phyloP scores from a whole-genome alignment of 2,329 filamentous ascomycete genomes.

The Diaporthe australafricana region DNA sequence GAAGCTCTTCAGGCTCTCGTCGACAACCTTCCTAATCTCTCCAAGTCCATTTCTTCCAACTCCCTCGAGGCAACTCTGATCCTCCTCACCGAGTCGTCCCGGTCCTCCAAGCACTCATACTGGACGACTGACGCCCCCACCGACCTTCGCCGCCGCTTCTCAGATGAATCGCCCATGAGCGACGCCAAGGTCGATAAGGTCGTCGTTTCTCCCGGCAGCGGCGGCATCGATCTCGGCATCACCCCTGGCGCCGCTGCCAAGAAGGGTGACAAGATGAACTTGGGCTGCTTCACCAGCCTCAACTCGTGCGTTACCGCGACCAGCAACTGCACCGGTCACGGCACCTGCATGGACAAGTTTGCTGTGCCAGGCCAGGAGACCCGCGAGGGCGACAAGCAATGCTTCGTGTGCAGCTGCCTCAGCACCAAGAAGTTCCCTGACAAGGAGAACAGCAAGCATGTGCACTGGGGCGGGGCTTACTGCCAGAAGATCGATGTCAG shows the following conservation, averaged over 20 bases:
- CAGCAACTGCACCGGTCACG: conserved; percentile 84
- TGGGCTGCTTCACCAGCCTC: conserved; percentile 78
- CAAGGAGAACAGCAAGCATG: conserved; percentile 52
- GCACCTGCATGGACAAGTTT: conserved; percentile 78
- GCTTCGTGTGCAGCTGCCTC: conserved; percentile 84
- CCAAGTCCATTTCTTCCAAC: conserved; percentile 57
- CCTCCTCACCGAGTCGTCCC: conserved; percentile 61
- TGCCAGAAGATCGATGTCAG: conserved; percentile 95
- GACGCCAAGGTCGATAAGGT: conserved; percentile 41
- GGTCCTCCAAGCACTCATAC: conserved; percentile 48
- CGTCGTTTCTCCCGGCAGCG: conserved; percentile 35
- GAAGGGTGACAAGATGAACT: conserved; percentile 62
- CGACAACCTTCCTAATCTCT: conserved; percentile 57
- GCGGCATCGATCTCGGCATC: conserved; percentile 39
- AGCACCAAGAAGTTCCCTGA: conserved; percentile 60
- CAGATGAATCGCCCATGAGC: conserved; percentile 58
- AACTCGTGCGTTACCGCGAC: conserved; percentile 78
- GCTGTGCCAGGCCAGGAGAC: conserved; percentile 54
- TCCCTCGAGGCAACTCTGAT: conserved; percentile 69
- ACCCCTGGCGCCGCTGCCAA: conserved; percentile 47
- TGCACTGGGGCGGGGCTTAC: conserved; percentile 82
- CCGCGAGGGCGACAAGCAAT: conserved; percentile 58
- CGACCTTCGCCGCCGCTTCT: conserved; percentile 60
- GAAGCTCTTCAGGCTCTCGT: conserved; percentile 57
- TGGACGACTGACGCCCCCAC: conserved; percentile 54